A percentile compares a stretch with the other conserved stretches of the same genome.
Evolutionary conservation across 805 yeast genomes (phyloP).

Genomic region (Brettanomyces bruxellensis): DNA sequence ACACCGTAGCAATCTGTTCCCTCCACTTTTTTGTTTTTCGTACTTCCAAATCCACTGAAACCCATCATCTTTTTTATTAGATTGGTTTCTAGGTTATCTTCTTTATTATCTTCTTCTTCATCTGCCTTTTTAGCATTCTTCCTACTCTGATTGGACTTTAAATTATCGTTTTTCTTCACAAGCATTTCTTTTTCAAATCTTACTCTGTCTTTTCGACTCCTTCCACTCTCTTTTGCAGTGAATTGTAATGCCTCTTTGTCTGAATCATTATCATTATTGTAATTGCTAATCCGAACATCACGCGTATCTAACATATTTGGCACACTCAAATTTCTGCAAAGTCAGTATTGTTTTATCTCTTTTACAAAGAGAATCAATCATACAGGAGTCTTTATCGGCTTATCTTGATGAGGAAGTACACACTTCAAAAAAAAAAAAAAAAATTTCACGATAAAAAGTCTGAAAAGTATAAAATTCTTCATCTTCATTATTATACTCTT

Average conservation of each 20-base stretch:
- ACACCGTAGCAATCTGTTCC: constrained; percentile 39
- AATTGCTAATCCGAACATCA: no score
- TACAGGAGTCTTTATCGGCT: no score
- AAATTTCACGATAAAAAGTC: not conserved
- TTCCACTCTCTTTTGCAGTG: no score
- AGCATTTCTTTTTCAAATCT: not conserved
- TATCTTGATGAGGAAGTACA: not conserved
- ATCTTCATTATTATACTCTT: not conserved
- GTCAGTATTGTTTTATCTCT: no score
- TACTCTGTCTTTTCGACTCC: not conserved
- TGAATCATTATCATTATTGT: no score
- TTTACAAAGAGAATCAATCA: no score
- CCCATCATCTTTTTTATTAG: constrained; percentile 46
- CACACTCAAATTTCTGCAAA: no score
- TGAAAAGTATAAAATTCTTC: not conserved
- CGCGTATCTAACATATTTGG: no score
- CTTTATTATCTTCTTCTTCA: constrained; percentile 2
- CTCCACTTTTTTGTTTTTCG: constrained; percentile 48
- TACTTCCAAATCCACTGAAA: constrained; percentile 42
- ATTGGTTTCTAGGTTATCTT: constrained; percentile 5
- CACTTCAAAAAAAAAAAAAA: not conserved
- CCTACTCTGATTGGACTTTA: not conserved
- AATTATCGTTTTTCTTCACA: not conserved
- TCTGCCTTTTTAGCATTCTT: not conserved
- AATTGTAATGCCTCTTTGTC: no score